Percentiles rank a stretch among this genome's conserved stretches.
Conservation (phyloP, 2,329 filamentous ascomycete genomes). For the Aureobasidium vineae region DNA sequence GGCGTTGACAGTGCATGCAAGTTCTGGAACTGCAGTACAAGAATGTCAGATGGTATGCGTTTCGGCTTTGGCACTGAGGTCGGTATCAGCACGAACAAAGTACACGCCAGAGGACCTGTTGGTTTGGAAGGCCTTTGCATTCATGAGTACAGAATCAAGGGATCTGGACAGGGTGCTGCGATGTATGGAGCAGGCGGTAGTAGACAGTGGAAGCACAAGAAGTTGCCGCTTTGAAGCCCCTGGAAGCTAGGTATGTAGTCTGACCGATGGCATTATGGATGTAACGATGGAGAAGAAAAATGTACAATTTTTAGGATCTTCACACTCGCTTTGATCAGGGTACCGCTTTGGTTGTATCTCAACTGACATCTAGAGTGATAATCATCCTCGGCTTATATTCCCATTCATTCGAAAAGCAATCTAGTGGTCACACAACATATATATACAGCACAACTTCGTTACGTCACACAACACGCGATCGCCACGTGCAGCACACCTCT, state of each 20-base stretch:
- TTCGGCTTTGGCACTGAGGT: conserved; percentile 98
- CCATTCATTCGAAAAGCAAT: too few relatives aligned
- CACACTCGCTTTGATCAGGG: neutral
- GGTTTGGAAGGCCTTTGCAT: conserved; percentile 93
- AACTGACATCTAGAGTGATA: too few relatives aligned
- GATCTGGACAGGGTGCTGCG: conserved; percentile 75
- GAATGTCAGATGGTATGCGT: conserved; percentile 94
- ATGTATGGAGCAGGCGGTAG: conserved; percentile 63
- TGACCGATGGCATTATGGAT: too few relatives aligned
- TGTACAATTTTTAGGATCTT: neutral
- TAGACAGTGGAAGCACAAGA: conserved; percentile 57
- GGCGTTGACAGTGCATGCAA: conserved; percentile 86
- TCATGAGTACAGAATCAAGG: conserved; percentile 91
- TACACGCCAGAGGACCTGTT: conserved; percentile 89
- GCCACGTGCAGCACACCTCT: too few relatives aligned
- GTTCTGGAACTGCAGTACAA: conserved; percentile 95
- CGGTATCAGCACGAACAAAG: conserved; percentile 98
- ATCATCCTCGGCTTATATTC: too few relatives aligned
- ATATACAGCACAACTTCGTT: too few relatives aligned
- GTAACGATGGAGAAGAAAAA: neutral
- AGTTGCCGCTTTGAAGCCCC: conserved; percentile 39
- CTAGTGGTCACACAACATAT: too few relatives aligned
- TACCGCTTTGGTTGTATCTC: too few relatives aligned
- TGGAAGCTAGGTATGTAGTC: neutral
- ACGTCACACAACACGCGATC: too few relatives aligned